phyloP scores from a whole-genome alignment of 352 stramenopile species.

The Pythium grandisporangium region DNA sequence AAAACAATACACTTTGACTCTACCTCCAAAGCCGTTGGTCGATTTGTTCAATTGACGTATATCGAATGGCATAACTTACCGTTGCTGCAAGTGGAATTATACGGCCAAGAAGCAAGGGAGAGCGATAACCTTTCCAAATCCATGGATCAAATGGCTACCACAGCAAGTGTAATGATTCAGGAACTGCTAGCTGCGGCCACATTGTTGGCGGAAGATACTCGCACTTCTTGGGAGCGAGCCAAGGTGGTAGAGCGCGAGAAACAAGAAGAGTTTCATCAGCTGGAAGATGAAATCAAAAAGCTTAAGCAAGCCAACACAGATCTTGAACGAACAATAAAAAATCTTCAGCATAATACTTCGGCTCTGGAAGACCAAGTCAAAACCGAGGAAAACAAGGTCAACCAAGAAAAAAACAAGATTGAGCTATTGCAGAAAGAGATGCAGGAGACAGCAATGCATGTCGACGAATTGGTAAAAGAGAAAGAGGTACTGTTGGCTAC shows the following conservation, averaged over 20 bases:
- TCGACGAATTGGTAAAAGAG: slow-evolving; percentile 41
- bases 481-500: slow-evolving; percentile 34
- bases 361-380: slow-evolving; percentile 33
- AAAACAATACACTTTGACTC: slow-evolving; percentile 22
- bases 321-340: slow-evolving; percentile 40
- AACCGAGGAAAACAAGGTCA: slow-evolving; percentile 22
- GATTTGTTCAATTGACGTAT: slow-evolving; percentile 55
- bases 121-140: slow-evolving; percentile 31
- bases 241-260: slow-evolving; percentile 74
- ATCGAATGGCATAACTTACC: slow-evolving; percentile 52
- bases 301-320: slow-evolving; percentile 34
- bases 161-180: slow-evolving; percentile 31
- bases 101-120: slow-evolving; percentile 46
- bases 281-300: slow-evolving; percentile 52
- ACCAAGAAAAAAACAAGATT: slow-evolving; percentile 17
- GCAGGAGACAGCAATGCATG: slow-evolving; percentile 9
- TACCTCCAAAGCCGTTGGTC: slow-evolving; percentile 24
- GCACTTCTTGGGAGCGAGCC: slow-evolving; percentile 58
- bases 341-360: slow-evolving; percentile 32
- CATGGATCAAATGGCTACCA: slow-evolving; percentile 26
- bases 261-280: slow-evolving; percentile 64
- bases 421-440: slow-evolving; percentile 45
- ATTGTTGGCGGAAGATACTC: slow-evolving; percentile 59
- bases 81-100: slow-evolving; percentile 58
- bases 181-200: slow-evolving; percentile 37